These are phyloP conservation scores for Mikania micrantha DNA, from an alignment of 129 eudicot genomes.

Conservation along the genomic window DNA sequence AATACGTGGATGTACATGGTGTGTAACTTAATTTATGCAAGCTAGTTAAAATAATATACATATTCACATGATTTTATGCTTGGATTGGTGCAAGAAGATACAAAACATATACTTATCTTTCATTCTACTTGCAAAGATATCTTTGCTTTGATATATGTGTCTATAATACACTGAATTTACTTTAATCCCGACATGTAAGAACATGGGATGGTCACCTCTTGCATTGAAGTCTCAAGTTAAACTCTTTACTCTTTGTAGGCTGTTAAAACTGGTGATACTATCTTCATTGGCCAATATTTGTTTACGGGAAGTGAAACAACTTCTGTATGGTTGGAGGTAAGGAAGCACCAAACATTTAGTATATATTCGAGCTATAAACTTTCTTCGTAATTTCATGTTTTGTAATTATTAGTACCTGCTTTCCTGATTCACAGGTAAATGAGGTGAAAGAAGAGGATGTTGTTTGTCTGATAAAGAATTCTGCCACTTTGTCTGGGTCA, in stretches of 20 bases:
- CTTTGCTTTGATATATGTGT: not conserved
- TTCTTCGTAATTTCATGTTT: not conserved
- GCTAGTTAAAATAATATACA: not conserved
- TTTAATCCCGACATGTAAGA: not conserved
- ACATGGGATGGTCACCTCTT: not conserved
- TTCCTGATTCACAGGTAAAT: slow-evolving; percentile 43
- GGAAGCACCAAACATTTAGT: not conserved
- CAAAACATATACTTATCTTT: not conserved
- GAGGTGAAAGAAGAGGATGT: slow-evolving; percentile 76
- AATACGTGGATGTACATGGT: not conserved
- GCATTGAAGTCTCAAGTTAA: slow-evolving; percentile 1
- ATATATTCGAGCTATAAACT: not conserved
- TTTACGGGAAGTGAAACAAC: slow-evolving; percentile 89
- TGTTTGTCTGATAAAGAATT: slow-evolving; percentile 70
- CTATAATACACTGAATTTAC: not conserved
- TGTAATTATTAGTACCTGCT: not conserved
- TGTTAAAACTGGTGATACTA: slow-evolving; percentile 76
- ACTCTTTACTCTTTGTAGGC: slow-evolving; percentile 51
- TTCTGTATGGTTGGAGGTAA: slow-evolving; percentile 85
- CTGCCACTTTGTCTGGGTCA: slow-evolving; percentile 70
- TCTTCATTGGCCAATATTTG: slow-evolving; percentile 82
- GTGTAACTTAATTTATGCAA: not conserved
- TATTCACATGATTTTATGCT: not conserved
- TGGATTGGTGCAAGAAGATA: not conserved
- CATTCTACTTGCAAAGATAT: slow-evolving; percentile 4